Conservation (phyloP, 441 rosid species). For the Corymbia citriodora region DNA sequence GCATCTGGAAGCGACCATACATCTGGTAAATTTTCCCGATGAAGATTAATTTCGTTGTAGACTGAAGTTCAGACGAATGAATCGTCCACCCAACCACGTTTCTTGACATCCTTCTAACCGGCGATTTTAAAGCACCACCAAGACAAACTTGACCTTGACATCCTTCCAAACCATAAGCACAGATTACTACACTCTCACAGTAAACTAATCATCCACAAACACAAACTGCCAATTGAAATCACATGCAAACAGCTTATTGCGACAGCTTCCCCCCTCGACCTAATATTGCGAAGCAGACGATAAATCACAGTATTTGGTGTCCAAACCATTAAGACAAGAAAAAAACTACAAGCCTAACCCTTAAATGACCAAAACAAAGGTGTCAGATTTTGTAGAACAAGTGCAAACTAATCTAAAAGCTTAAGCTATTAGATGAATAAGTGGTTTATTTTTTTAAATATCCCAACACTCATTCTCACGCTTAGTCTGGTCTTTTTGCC, state of each 20-base stretch:
- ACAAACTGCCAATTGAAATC: background rate
- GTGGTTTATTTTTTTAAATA: no score
- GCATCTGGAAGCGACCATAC: background rate
- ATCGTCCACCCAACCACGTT: background rate
- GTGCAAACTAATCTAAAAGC: no score
- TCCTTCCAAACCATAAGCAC: fast-evolving
- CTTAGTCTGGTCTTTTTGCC: no score
- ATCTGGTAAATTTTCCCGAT: background rate
- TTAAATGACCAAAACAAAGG: background rate
- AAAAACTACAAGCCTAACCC: background rate
- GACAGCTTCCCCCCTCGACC: background rate
- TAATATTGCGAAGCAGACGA: background rate
- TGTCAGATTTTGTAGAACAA: no score
- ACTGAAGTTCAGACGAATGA: background rate
- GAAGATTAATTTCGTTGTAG: background rate
- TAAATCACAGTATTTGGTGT: background rate
- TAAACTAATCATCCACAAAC: background rate
- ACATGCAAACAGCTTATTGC: background rate
- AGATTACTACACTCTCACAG: background rate
- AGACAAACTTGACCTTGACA: background rate
- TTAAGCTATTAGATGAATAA: no score
- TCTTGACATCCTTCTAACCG: background rate
- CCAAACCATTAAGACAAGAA: background rate
- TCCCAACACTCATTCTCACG: no score
- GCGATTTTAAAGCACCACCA: background rate